Evolutionary conservation across 257 asterid species (phyloP).

Genomic region (Solanum gandarillasii): DNA sequence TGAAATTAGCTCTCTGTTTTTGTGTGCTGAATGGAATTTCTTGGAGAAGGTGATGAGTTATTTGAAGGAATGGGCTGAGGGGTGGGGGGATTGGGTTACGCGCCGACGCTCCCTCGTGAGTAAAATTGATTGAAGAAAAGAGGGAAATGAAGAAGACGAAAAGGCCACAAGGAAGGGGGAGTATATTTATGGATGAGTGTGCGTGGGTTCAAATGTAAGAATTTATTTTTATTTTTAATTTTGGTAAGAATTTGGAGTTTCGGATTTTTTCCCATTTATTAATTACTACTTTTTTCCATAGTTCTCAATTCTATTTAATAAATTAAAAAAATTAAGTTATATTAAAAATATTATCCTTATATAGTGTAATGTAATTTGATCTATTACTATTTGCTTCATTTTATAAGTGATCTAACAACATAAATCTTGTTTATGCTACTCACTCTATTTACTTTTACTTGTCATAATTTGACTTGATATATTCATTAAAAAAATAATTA

Average conservation of each 20-base stretch:
- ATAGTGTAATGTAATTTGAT: not conserved
- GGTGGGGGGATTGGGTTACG: not conserved
- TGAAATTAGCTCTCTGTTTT: not conserved
- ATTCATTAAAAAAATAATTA: too few species aligned
- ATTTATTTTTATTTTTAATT: not conserved
- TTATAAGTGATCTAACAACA: too few species aligned
- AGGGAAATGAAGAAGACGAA: not conserved
- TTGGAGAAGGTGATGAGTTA: not conserved
- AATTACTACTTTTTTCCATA: not conserved
- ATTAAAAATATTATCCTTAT: too few species aligned
- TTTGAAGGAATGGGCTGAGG: not conserved
- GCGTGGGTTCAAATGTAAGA: not conserved
- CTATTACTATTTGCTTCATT: not conserved
- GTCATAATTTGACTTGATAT: too few species aligned
- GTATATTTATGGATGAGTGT: constrained; percentile 6
- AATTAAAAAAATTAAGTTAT: not conserved
- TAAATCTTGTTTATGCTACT: too few species aligned
- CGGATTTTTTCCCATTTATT: not conserved
- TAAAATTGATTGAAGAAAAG: constrained; percentile 1
- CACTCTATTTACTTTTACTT: too few species aligned
- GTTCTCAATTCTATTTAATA: not conserved
- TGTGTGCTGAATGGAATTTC: not conserved
- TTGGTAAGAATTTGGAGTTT: constrained; percentile 11
- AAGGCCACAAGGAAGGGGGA: constrained; percentile 6
- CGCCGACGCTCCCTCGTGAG: constrained; percentile 50